These are phyloP conservation scores for Cornus suecica DNA, from an alignment of 148 eudicot genomes.

Conservation along the genomic window DNA sequence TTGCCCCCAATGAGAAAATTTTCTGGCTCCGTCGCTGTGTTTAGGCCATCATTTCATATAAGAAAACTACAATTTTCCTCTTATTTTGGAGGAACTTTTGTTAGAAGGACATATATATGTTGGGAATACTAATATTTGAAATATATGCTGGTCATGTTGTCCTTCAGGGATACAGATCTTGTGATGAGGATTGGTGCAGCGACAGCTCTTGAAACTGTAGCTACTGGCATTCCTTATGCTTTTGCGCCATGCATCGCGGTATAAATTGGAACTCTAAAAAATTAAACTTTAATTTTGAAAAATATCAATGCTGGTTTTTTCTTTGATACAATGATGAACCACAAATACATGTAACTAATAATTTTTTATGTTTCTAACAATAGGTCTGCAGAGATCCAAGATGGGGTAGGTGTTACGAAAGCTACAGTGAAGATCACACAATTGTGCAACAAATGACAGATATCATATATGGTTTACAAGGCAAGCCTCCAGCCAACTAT, in stretches of 20 bases:
- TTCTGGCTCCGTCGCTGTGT: too few relatives aligned
- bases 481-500: background rate
- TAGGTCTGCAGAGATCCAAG: constrained; percentile 10
- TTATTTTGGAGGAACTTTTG: too few relatives aligned
- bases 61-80: too few relatives aligned
- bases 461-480: constrained; percentile 17
- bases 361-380: background rate
- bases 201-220: constrained; percentile 19
- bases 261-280: background rate
- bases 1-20: too few relatives aligned
- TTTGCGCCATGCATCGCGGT: constrained; percentile 24
- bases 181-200: constrained; percentile 24
- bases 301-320: background rate
- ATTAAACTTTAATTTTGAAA: background rate
- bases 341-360: too few relatives aligned
- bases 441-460: constrained; percentile 18
- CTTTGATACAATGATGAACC: background rate
- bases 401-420: constrained; percentile 8
- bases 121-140: background rate
- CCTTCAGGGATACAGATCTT: constrained; percentile 16
- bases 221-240: constrained; percentile 22
- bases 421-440: constrained; percentile 12
- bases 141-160: background rate
- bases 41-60: too few relatives aligned
- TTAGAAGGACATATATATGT: too few relatives aligned